phyloP scores from a whole-genome alignment of 257 asterid genomes.

The Primulina eburnea region DNA sequence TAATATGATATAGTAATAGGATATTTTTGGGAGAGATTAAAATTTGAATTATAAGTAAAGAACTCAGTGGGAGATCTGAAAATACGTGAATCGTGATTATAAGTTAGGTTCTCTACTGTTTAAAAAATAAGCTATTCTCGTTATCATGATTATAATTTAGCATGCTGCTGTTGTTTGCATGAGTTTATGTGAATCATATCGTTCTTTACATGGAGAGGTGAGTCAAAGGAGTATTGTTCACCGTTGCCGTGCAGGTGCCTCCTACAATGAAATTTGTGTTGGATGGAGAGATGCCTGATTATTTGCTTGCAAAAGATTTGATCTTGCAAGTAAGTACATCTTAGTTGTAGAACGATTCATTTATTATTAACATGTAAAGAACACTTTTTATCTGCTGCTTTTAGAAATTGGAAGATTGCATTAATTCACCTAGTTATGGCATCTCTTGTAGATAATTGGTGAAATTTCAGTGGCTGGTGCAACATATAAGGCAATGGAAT shows the following conservation, averaged over 20 bases:
- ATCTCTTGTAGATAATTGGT: conserved; percentile 74
- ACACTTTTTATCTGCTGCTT: not conserved
- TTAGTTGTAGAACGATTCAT: not conserved
- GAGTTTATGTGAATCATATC: not conserved
- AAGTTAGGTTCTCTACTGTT: not conserved
- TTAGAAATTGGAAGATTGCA: not conserved
- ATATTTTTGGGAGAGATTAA: not conserved
- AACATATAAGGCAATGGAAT: conserved; percentile 96
- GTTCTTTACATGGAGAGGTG: conserved; percentile 4
- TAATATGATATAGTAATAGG: not conserved
- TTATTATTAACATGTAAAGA: not conserved
- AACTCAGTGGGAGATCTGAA: not conserved
- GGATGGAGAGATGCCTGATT: conserved; percentile 97
- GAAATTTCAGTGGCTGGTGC: conserved; percentile 99
- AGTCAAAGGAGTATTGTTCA: conserved; percentile 6
- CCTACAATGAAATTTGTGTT: conserved; percentile 88
- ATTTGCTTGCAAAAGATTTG: conserved; percentile 93
- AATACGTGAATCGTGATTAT: too few species aligned
- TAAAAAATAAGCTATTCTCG: not conserved
- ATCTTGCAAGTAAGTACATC: conserved; percentile 75
- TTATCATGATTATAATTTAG: not conserved
- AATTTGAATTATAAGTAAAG: not conserved
- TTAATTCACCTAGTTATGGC: conserved; percentile 22
- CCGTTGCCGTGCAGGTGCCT: conserved; percentile 65
- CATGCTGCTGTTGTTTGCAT: not conserved